Evolutionary conservation across 768 basidiomycete species (phyloP).

Genomic region (Phylloporus sp.): DNA sequence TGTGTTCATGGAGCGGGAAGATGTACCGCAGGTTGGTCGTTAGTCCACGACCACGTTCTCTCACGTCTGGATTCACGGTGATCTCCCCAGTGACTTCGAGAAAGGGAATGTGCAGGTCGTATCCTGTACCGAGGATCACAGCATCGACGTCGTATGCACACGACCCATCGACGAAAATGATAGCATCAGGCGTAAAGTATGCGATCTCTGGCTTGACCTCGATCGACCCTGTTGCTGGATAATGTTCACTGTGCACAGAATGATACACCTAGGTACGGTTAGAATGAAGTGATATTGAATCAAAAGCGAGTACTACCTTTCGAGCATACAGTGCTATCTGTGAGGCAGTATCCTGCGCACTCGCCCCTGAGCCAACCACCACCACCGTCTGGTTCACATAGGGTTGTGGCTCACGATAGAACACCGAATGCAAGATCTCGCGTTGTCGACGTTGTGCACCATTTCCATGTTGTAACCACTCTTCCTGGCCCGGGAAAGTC

Average conservation of each 20-base stretch:
- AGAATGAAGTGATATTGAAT: neutral
- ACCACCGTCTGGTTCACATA: slow-evolving; percentile 44
- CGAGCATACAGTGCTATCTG: slow-evolving; percentile 40
- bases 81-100: slow-evolving; percentile 28
- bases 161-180: slow-evolving; percentile 49
- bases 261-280: slow-evolving; percentile 27
- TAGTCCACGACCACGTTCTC: slow-evolving; percentile 23
- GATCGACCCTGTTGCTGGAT: slow-evolving; percentile 17
- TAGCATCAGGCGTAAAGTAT: slow-evolving; percentile 41
- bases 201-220: slow-evolving; percentile 43
- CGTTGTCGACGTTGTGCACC: slow-evolving; percentile 22
- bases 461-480: slow-evolving; percentile 39
- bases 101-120: slow-evolving; percentile 52
- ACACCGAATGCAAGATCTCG: slow-evolving; percentile 50
- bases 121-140: slow-evolving; percentile 54
- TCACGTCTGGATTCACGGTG: slow-evolving; percentile 16
- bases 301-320: slow-evolving; percentile 33
- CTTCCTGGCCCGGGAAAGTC: slow-evolving; percentile 43
- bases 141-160: slow-evolving; percentile 37
- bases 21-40: slow-evolving; percentile 51
- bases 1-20: slow-evolving; percentile 51
- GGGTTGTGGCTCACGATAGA: slow-evolving; percentile 44
- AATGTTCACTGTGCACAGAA: slow-evolving; percentile 32
- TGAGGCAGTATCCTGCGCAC: slow-evolving; percentile 44
- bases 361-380: slow-evolving; percentile 46